A percentile compares a stretch with the other conserved stretches of the same genome.
Conservation (phyloP, 2,329 filamentous ascomycete species). For the Botryotinia narcissicola region DNA sequence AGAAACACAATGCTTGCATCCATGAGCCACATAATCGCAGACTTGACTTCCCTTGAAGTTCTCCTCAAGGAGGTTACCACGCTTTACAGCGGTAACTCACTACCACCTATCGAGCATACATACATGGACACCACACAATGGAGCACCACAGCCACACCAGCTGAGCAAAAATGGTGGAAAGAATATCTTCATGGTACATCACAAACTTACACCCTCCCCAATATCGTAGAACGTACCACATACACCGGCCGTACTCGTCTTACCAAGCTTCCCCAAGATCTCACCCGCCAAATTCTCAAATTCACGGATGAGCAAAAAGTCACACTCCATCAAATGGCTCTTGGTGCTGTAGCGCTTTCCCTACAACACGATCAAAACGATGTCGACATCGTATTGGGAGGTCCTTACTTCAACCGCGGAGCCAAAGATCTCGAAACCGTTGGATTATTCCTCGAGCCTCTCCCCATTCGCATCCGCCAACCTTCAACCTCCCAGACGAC, state of each 20-base stretch:
- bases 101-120: conserved; percentile 4
- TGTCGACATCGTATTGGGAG: conserved; percentile 34
- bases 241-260: conserved; percentile 5
- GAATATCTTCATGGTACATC: conserved; percentile 4
- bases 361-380: not conserved
- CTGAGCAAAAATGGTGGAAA: conserved; percentile 11
- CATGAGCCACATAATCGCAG: conserved; percentile 39
- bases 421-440: conserved; percentile 32
- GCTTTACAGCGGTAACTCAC: conserved; percentile 26
- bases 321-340: conserved; percentile 21
- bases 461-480: conserved; percentile 15
- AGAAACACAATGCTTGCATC: conserved; percentile 30
- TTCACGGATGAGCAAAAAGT: conserved; percentile 9
- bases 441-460: conserved; percentile 16
- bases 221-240: not conserved
- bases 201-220: not conserved
- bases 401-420: conserved; percentile 36
- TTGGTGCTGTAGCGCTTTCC: conserved; percentile 20
- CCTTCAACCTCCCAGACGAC: not conserved
- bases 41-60: conserved; percentile 37
- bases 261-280: not conserved
- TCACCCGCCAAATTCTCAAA: not conserved
- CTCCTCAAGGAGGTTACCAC: conserved; percentile 34
- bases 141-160: not conserved
- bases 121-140: conserved; percentile 16